These are phyloP conservation scores for Mortierella sp. DNA, from an alignment of 371 early-diverging fungal species.

Conservation along the genomic window DNA sequence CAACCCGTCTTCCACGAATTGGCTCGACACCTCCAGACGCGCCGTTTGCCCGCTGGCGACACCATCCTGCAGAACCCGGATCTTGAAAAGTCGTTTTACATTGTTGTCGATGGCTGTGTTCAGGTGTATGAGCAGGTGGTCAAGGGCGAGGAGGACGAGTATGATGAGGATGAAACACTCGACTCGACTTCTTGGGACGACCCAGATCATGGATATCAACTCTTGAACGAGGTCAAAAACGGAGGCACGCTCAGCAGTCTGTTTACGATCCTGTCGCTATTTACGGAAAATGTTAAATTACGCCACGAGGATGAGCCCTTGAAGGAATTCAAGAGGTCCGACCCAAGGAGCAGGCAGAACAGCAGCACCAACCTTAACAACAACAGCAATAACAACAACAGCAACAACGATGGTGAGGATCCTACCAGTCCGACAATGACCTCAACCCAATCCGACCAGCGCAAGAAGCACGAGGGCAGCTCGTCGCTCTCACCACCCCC, in stretches of 20 bases:
- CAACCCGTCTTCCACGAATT: slow-evolving; percentile 97
- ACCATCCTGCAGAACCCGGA: slow-evolving; percentile 84
- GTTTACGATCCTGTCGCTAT: slow-evolving; percentile 92
- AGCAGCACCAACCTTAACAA: slow-evolving; percentile 6
- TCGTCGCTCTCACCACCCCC: slow-evolving; percentile 20
- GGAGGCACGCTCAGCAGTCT: slow-evolving; percentile 95
- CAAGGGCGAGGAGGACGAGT: slow-evolving; percentile 49
- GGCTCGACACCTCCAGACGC: slow-evolving; percentile 88
- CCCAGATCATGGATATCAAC: slow-evolving; percentile 70
- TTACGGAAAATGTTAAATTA: slow-evolving; percentile 84
- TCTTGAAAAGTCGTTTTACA: slow-evolving; percentile 87
- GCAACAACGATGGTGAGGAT: background rate
- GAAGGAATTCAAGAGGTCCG: slow-evolving; percentile 56
- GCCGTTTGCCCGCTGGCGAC: slow-evolving; percentile 88
- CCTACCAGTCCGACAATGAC: slow-evolving; percentile 6
- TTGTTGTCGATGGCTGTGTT: slow-evolving; percentile 95
- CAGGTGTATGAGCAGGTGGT: slow-evolving; percentile 81
- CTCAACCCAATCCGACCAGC: slow-evolving; percentile 24
- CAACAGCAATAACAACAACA: slow-evolving; percentile 7
- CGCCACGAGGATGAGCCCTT: slow-evolving; percentile 65
- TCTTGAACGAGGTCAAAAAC: slow-evolving; percentile 89
- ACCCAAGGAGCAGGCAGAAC: slow-evolving; percentile 20
- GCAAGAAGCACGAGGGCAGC: slow-evolving; percentile 17
- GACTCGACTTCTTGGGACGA: slow-evolving; percentile 51
- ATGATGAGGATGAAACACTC: slow-evolving; percentile 33